Evolutionary conservation across 163 green algal genomes (phyloP), one percentile per base, ranked within the genome.

Genomic region (Scenedesmus sp.): DNA sequence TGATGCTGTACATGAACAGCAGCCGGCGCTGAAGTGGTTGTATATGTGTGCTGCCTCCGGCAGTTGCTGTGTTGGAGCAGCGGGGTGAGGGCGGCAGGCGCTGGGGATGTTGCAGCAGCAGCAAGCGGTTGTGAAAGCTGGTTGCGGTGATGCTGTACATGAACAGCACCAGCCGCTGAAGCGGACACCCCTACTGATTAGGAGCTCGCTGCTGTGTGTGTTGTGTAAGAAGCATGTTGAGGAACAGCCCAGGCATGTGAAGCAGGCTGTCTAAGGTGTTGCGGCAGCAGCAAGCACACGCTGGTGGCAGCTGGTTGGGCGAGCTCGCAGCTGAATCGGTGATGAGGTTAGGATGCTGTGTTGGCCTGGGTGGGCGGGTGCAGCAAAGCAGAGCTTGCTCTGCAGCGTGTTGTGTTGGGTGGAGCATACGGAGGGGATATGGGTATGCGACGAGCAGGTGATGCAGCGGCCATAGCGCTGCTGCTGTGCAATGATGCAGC

Each of bases 1-100:
- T 93, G 70, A 85, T 89, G 85, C 62, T 90, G 85, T 93, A 89
- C 52, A 83, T 86, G 57, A 74, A 54, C 62, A 64, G 26, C 54
- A 77, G 57, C 66, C 23, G 55, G 16, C 26, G 81, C 2, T 86
- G 52, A 62, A 26, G 34, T 52, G 70, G 10, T 52, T 23, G 13
- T 52, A 23, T 23, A 6, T 79, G 18, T 23, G 4, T 3, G 70
- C 70, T 79, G 70, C 20, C 3, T 5, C 23, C 52, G 70, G 16
- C 2, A 4, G 18, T 76, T 76, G 7, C 3, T 76, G 15, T 26
- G 34, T 76, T 26, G 66, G 2, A 34, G 70, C 70, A 79, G 20
- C 23, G 15, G 70, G 70, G 52, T 16, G 13, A 18, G 15, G 13
- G 15, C 70, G 6, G 23, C 23, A 46, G 23, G 23, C 23, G 5